phyloP scores from a whole-genome alignment of 371 early-diverging fungal species.

The Rhizopus microsporus region DNA sequence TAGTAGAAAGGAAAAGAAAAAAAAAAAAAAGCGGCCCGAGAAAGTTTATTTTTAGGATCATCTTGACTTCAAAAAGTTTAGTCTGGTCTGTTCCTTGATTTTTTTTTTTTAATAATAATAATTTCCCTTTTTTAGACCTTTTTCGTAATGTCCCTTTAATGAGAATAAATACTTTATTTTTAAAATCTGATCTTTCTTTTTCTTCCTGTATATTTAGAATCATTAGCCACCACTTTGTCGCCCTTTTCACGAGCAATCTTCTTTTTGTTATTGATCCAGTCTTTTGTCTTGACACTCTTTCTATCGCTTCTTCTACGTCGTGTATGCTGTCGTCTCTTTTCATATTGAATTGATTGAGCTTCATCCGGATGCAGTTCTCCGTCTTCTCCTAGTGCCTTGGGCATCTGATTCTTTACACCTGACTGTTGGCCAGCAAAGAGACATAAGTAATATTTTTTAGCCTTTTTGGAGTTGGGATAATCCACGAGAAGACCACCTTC shows the following conservation, averaged over 20 bases:
- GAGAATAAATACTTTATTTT: slow-evolving; percentile 8
- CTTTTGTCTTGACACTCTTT: slow-evolving; percentile 78
- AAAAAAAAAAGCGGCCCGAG: neutral
- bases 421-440: slow-evolving; percentile 88
- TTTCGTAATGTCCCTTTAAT: neutral
- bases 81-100: no score
- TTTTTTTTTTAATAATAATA: no score
- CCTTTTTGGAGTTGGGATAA: slow-evolving; percentile 96
- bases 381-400: slow-evolving; percentile 78
- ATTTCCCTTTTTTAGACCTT: neutral
- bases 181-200: slow-evolving; percentile 87
- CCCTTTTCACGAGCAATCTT: slow-evolving; percentile 83
- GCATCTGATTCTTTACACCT: slow-evolving; percentile 65
- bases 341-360: slow-evolving; percentile 35
- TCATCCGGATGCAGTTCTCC: slow-evolving; percentile 64
- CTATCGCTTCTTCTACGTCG: slow-evolving; percentile 50
- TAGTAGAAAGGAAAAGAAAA: neutral
- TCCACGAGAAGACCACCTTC: slow-evolving; percentile 97
- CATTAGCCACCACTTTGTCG: slow-evolving; percentile 78
- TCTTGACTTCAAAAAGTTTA: no score
- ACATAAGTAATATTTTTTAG: slow-evolving; percentile 96
- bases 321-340: slow-evolving; percentile 37
- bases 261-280: slow-evolving; percentile 94
- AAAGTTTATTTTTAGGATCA: no score
- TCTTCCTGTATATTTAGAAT: slow-evolving; percentile 96